These are phyloP conservation scores for Cadophora sp. DNA, from an alignment of 2,329 filamentous ascomycete genomes.

Conservation along the genomic window DNA sequence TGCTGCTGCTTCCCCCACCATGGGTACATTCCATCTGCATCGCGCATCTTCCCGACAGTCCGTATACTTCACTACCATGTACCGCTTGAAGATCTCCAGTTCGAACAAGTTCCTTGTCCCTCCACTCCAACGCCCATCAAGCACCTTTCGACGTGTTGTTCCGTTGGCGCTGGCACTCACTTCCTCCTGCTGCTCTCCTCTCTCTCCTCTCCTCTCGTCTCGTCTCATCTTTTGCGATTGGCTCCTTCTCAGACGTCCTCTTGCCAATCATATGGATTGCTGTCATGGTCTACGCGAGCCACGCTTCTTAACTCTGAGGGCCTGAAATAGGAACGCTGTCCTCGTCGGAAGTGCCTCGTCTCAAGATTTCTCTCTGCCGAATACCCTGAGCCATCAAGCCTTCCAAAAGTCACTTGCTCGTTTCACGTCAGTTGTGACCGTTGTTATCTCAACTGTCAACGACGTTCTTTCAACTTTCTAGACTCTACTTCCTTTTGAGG, in stretches of 20 bases:
- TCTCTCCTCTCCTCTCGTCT: constrained; percentile 42
- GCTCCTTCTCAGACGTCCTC: constrained; percentile 42
- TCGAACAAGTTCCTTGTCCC: constrained; percentile 44
- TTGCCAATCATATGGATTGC: constrained; percentile 55
- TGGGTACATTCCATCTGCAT: constrained; percentile 43
- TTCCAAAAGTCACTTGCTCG: constrained; percentile 34
- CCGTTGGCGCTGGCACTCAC: constrained; percentile 40
- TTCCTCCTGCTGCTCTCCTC: constrained; percentile 35
- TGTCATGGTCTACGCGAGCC: constrained; percentile 50
- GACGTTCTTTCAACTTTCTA: constrained; percentile 26
- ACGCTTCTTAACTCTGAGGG: constrained; percentile 51
- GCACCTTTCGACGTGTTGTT: constrained; percentile 43
- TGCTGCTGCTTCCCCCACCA: constrained; percentile 40
- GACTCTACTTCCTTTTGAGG: constrained; percentile 31
- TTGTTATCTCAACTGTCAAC: constrained; percentile 37
- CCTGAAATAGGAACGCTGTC: constrained; percentile 46
- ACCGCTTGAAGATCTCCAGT: constrained; percentile 43
- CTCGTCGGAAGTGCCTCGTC: constrained; percentile 42
- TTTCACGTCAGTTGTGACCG: constrained; percentile 39
- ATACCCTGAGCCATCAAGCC: constrained; percentile 35
- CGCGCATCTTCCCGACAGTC: constrained; percentile 46
- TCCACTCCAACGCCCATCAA: constrained; percentile 28
- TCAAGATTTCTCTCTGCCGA: constrained; percentile 42
- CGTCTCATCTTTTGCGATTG: constrained; percentile 52
- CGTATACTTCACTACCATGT: constrained; percentile 42